phyloP scores from a whole-genome alignment of 2,329 filamentous ascomycete species.

The Arthrocladium fulminans region DNA sequence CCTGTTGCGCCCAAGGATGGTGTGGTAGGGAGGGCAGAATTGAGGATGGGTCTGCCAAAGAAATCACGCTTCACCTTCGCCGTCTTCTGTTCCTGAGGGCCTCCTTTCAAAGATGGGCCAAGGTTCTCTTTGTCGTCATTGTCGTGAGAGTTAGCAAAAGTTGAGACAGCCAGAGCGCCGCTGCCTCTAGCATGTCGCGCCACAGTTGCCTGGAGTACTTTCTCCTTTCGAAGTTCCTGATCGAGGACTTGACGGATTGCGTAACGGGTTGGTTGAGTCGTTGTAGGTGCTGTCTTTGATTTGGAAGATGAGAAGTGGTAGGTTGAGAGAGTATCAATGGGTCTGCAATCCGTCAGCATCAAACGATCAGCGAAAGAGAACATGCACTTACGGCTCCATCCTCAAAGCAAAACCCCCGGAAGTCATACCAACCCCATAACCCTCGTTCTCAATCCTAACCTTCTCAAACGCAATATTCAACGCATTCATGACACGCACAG shows the following conservation, averaged over 20 bases:
- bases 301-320: conserved; percentile 55
- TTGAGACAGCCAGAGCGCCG: conserved; percentile 5
- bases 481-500: conserved; percentile 74
- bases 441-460: conserved; percentile 65
- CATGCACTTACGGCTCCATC: conserved; percentile 73
- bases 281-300: conserved; percentile 23
- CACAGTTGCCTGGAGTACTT: conserved; percentile 56
- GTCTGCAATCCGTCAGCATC: conserved; percentile 32
- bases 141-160: not conserved
- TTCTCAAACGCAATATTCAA: conserved; percentile 73
- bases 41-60: conserved; percentile 63
- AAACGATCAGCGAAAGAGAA: not conserved
- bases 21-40: conserved; percentile 14
- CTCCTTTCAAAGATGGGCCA: conserved; percentile 10
- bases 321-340: conserved; percentile 66
- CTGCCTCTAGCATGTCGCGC: conserved; percentile 51
- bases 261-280: conserved; percentile 65
- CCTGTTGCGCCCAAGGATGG: conserved; percentile 26
- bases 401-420: conserved; percentile 70
- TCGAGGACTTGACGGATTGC: conserved; percentile 89
- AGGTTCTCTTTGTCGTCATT: conserved; percentile 29
- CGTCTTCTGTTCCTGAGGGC: conserved; percentile 19
- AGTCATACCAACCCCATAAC: conserved; percentile 31
- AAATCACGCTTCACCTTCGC: conserved; percentile 64
- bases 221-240: conserved; percentile 73